These are phyloP conservation scores for Leishmania major DNA, from an alignment of 208 protist species.

Conservation along the genomic window DNA sequence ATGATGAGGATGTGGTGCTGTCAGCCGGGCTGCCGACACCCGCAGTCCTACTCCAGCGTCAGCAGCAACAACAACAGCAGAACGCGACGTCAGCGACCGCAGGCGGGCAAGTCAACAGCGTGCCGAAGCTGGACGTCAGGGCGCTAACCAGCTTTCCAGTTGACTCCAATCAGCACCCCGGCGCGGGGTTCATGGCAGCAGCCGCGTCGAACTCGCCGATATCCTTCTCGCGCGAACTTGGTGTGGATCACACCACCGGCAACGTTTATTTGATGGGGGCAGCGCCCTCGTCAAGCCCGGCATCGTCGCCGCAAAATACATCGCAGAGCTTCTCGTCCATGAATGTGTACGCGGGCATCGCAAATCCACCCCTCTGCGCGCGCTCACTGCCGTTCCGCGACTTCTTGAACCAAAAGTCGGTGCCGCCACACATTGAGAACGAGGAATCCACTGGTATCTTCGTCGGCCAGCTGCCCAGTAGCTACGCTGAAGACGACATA, in stretches of 20 bases:
- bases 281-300: constrained; percentile 7
- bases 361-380: constrained; percentile 40
- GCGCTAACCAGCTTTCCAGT: constrained; percentile 12
- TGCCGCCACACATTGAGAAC: constrained; percentile 33
- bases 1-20: constrained; percentile 25
- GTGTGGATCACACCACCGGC: neutral
- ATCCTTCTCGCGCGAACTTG: constrained; percentile 17
- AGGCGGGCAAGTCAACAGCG: neutral
- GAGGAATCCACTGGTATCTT: constrained; percentile 76
- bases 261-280: neutral
- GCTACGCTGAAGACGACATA: constrained; percentile 76
- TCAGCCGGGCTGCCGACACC: constrained; percentile 9
- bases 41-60: neutral
- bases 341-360: constrained; percentile 63
- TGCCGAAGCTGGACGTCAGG: constrained; percentile 29
- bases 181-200: neutral
- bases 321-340: constrained; percentile 11
- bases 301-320: constrained; percentile 29
- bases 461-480: constrained; percentile 79
- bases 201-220: constrained; percentile 14
- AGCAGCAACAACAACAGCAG: neutral
- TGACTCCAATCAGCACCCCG: neutral
- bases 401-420: constrained; percentile 40
- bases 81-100: neutral
- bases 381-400: constrained; percentile 57